These are phyloP conservation scores for Hypoxylon sp. DNA, from an alignment of 2,329 filamentous ascomycete species.

Conservation along the genomic window DNA sequence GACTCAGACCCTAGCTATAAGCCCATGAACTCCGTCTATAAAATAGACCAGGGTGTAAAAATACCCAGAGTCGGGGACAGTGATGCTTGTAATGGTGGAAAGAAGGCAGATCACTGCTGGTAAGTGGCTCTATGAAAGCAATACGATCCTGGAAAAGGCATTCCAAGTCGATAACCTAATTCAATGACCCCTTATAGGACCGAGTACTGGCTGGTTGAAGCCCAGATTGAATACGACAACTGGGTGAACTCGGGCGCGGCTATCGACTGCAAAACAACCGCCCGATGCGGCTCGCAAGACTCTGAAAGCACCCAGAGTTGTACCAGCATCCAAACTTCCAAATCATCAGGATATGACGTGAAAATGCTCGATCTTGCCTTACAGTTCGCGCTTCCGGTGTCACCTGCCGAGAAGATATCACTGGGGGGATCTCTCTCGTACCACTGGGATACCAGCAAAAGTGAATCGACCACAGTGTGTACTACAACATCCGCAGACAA, in stretches of 20 bases:
- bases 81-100: neutral
- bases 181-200: neutral
- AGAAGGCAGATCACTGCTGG: neutral
- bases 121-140: neutral
- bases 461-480: neutral
- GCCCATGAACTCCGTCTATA: neutral
- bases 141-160: neutral
- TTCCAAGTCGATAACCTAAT: neutral
- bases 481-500: neutral
- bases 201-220: neutral
- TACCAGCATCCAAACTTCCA: neutral
- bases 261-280: neutral
- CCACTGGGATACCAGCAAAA: neutral
- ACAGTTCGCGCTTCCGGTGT: neutral
- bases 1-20: neutral
- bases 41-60: neutral
- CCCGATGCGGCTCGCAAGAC: neutral
- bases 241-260: neutral
- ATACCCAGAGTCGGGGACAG: neutral
- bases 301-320: neutral
- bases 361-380: neutral
- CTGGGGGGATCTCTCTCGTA: neutral
- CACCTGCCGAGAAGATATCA: neutral
- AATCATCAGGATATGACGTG: neutral
- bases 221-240: neutral